Evolutionary conservation across 2,329 filamentous ascomycete species (phyloP), one percentile per base, ranked within the genome.

Genomic region (Blastomyces emzantsi): DNA sequence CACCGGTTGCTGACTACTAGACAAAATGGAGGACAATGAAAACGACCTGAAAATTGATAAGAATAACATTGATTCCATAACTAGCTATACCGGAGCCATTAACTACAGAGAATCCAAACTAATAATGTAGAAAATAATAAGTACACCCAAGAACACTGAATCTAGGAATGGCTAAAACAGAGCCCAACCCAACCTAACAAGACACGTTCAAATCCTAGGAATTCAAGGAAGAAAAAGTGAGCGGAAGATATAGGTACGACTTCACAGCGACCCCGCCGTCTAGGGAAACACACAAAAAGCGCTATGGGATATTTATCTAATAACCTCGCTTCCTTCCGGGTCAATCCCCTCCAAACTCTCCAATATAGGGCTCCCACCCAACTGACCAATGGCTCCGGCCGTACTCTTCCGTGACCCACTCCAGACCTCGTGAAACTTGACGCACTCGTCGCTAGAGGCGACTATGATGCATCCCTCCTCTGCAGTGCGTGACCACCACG

Each of bases 401-500:
- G 81, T 83, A 9, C 79, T 77, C 70, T 83, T 87, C 68, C 78
- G 81, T 51, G 82, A 79, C 1, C 84, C 83, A n/a, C 83, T 82
- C 94, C 92, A 97, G 13, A 99, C 86, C 77, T 97, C 92, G 74
- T 97, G 92, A 71, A 97, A 97, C 73, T 94, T 94, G 75, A 97
- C 89, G 69, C 86, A 95, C 73, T 91, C 88, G 76, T 97, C 92
- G 72, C 92, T 96, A 54, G 90, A 89, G 19, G 92, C 93, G 62
- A 99, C 89, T 22, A 97, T 89, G 68, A 99, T 87, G 73, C 92
- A 96, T 0, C 90, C 90, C 69, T 93, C 90, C 67, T 85, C 82
- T 5, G 81, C 78, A 0, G 83, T 86, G 25, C 85, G 80, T 60
- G 78, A 79, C 66, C 81, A 81, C 75, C 80, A 82, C 57, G 79